Evolutionary conservation across 164 flowering plant species (phyloP).

Genomic region (Santalum album): DNA sequence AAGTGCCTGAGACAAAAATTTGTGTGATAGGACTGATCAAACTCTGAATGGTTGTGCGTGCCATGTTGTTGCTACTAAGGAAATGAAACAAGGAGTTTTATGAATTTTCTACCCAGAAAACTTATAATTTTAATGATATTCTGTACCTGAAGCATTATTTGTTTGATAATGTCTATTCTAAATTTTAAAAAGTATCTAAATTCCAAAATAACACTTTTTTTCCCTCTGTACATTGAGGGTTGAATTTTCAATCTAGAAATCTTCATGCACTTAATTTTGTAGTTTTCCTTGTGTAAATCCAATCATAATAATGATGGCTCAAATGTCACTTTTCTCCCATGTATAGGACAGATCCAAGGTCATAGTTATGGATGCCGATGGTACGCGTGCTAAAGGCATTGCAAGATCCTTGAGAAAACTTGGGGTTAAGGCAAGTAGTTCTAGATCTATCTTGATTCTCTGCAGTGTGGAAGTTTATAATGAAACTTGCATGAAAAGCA

Average conservation of each 20-base stretch:
- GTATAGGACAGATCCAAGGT: slow-evolving; percentile 89
- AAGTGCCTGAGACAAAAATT: no score
- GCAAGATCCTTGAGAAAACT: slow-evolving; percentile 87
- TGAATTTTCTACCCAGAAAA: neutral
- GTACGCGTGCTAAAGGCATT: slow-evolving; percentile 74
- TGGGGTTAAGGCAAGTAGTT: slow-evolving; percentile 64
- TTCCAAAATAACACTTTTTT: no score
- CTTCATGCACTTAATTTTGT: neutral
- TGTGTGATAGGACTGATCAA: no score
- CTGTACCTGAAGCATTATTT: neutral
- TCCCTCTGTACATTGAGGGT: no score
- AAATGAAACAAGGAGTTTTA: neutral
- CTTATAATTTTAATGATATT: neutral
- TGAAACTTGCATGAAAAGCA: neutral
- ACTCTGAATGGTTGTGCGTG: no score
- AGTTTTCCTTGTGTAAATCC: neutral
- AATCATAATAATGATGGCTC: slow-evolving; percentile 13
- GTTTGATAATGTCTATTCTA: neutral
- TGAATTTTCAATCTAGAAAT: no score
- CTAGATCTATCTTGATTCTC: neutral
- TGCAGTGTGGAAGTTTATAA: neutral
- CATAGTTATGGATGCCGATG: slow-evolving; percentile 85
- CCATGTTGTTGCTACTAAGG: neutral
- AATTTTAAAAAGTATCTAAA: no score
- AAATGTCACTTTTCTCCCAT: slow-evolving; percentile 16